Evolutionary conservation across 176 grass and related monocot genomes (phyloP).

Genomic region (Dendrocalamus sinicus): DNA sequence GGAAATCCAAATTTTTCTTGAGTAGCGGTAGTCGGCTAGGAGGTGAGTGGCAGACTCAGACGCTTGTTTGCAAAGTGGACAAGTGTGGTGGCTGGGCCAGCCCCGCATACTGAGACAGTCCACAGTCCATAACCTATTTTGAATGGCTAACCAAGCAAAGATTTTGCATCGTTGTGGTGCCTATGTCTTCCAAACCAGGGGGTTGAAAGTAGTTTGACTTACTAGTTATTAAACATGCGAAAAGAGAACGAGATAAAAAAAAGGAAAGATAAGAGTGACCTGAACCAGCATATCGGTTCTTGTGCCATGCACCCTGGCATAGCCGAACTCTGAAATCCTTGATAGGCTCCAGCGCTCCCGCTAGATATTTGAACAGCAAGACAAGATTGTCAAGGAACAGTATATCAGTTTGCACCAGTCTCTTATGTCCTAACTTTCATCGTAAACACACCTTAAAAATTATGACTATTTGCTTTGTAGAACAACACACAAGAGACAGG

Average conservation of each 20-base stretch:
- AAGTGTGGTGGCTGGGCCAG: too few relatives aligned
- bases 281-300: conserved; percentile 61
- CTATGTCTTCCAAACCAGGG: too few relatives aligned
- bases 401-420: not conserved
- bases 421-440: not conserved
- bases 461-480: not conserved
- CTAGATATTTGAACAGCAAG: conserved; percentile 47
- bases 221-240: not conserved
- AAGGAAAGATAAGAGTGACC: conserved; percentile 27
- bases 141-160: too few relatives aligned
- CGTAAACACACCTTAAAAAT: not conserved
- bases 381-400: conserved; percentile 9
- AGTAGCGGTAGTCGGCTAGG: too few relatives aligned
- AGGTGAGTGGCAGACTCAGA: too few relatives aligned
- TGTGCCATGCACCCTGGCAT: conserved; percentile 62
- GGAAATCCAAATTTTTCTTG: too few relatives aligned
- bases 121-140: too few relatives aligned
- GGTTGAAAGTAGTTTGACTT: not conserved
- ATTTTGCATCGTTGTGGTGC: too few relatives aligned
- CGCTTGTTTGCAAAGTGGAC: too few relatives aligned
- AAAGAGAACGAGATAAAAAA: not conserved
- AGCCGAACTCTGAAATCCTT: conserved; percentile 72
- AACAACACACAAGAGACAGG: not conserved
- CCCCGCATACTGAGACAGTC: too few relatives aligned
- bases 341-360: conserved; percentile 61